phyloP scores from a whole-genome alignment of 2,329 filamentous ascomycete genomes.

The Neofusicoccum laricinum region DNA sequence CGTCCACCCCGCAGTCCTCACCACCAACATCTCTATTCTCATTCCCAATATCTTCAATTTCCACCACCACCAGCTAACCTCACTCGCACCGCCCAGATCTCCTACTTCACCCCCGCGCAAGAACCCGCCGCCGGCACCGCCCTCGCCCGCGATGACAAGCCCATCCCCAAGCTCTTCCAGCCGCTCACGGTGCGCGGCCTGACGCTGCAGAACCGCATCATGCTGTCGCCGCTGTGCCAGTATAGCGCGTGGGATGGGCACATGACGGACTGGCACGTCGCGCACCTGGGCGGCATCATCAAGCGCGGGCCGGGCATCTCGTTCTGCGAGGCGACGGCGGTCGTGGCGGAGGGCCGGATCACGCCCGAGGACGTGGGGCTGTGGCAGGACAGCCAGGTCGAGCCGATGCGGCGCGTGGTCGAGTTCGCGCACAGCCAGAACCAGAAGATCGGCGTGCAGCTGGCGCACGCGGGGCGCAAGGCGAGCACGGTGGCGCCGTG shows the following conservation, averaged over 20 bases:
- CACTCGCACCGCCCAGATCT: conserved; percentile 29
- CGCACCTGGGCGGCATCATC: conserved; percentile 77
- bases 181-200: conserved; percentile 57
- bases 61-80: neutral
- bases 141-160: conserved; percentile 31
- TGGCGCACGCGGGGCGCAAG: conserved; percentile 74
- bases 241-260: conserved; percentile 68
- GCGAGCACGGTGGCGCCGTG: conserved; percentile 61
- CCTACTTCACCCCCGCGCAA: conserved; percentile 50
- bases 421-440: conserved; percentile 79
- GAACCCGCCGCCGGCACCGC: conserved; percentile 47
- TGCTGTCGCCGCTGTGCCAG: conserved; percentile 64
- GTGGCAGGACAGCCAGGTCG: conserved; percentile 82
- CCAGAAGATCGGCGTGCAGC: conserved; percentile 74
- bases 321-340: conserved; percentile 75
- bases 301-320: conserved; percentile 71
- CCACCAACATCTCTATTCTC: neutral
- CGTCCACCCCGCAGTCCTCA: neutral
- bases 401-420: conserved; percentile 64
- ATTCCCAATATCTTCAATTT: too few species aligned
- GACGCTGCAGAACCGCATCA: conserved; percentile 67
- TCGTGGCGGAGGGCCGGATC: conserved; percentile 75
- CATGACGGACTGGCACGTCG: conserved; percentile 75
- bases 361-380: conserved; percentile 75
- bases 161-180: conserved; percentile 59